Percentiles rank a stretch among this genome's conserved stretches.
phyloP scores from a whole-genome alignment of 495 filamentous ascomycete species.

The Darksidea phi region DNA sequence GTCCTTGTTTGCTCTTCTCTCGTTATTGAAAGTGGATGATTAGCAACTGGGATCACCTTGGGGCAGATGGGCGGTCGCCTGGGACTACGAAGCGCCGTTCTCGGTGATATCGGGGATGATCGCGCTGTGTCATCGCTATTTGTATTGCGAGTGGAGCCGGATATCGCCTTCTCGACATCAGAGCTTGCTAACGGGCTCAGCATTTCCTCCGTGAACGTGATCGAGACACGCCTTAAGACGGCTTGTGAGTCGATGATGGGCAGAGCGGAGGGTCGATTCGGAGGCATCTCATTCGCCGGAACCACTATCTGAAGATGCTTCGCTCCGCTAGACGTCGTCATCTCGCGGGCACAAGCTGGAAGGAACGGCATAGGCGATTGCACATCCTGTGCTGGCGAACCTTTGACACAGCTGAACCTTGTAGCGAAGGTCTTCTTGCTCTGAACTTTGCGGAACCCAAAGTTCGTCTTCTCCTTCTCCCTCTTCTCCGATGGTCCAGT shows the following conservation, averaged over 20 bases:
- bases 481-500: constrained; percentile 8
- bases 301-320: constrained; percentile 18
- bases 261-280: constrained; percentile 4
- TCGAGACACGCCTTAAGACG: not conserved
- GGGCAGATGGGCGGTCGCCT: not conserved
- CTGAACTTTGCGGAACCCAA: constrained; percentile 6
- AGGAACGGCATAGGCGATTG: not conserved
- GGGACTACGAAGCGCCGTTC: not conserved
- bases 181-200: constrained; percentile 23
- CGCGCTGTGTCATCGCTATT: not conserved
- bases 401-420: constrained; percentile 1
- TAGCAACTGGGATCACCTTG: constrained; percentile 11
- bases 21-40: constrained; percentile 18
- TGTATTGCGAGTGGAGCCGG: not conserved
- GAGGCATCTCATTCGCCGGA: not conserved
- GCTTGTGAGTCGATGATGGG: not conserved
- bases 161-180: constrained; percentile 10
- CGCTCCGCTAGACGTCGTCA: constrained; percentile 13
- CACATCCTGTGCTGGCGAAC: not conserved
- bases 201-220: constrained; percentile 25
- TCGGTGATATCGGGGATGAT: not conserved
- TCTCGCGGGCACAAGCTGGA: constrained; percentile 14
- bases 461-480: constrained; percentile 5
- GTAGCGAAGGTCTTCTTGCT: constrained; percentile 9
- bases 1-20: constrained; percentile 16